Conservation (phyloP, 2,329 filamentous ascomycete genomes). For the Aspergillus hiratsukae region DNA sequence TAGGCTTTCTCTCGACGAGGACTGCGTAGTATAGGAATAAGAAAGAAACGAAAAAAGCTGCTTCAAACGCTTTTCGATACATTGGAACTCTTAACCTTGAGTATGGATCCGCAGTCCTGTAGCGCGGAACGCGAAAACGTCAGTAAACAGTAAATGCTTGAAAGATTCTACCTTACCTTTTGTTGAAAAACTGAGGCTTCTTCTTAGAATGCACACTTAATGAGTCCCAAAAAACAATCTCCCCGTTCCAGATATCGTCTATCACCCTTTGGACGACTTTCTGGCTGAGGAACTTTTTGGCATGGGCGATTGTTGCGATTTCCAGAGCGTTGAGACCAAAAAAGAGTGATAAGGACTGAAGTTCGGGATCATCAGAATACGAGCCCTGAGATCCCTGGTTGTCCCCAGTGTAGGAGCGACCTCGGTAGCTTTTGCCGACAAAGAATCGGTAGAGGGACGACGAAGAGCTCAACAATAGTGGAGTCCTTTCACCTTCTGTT, state of each 20-base stretch:
- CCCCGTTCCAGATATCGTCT: conserved; percentile 78
- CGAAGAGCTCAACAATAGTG: conserved; percentile 25
- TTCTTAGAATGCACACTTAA: conserved; percentile 71
- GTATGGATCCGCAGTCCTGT: conserved; percentile 63
- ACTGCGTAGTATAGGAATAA: conserved; percentile 82
- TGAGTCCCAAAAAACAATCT: conserved; percentile 81
- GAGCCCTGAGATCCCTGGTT: conserved; percentile 39
- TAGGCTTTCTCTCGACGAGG: conserved; percentile 66
- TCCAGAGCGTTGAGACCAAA: conserved; percentile 79
- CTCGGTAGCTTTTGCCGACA: conserved; percentile 35
- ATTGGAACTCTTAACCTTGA: conserved; percentile 73
- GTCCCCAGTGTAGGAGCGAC: conserved; percentile 40
- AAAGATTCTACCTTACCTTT: conserved; percentile 30
- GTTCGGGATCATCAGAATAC: conserved; percentile 49
- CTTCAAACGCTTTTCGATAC: conserved; percentile 81
- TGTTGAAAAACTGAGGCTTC: conserved; percentile 71
- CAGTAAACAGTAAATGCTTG: conserved; percentile 1
- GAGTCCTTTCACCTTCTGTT: conserved; percentile 23
- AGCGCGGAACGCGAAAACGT: conserved; percentile 12
- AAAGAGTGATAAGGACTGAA: conserved; percentile 65
- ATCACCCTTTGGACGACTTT: conserved; percentile 77
- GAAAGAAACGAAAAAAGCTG: conserved; percentile 73
- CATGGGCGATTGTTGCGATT: conserved; percentile 74
- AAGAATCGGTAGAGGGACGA: conserved; percentile 19
- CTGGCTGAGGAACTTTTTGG: conserved; percentile 81